Base-by-base conservation (phyloP, 2,329 filamentous ascomycete genomes). In the Lecanicillium sp. region DNA sequence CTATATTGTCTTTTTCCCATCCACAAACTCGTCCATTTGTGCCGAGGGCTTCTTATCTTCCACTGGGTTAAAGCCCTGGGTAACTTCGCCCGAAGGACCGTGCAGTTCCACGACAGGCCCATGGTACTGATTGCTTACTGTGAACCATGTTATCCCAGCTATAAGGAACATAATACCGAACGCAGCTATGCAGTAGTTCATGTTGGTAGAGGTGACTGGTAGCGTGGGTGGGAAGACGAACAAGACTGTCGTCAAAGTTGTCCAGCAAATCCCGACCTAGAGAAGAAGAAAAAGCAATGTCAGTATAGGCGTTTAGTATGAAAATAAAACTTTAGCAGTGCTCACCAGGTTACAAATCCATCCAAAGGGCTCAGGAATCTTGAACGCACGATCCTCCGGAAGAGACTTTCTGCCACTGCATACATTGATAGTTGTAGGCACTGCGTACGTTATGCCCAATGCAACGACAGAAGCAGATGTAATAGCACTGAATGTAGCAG, bases 381-480 rank as follows among this genome's bases (percentile, higher is more conserved):
- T 41, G 14, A 41, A 41, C 4, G 39, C 25, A 11, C 39, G 39
- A 15, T 37, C 34, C n/a, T 41, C 29, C 1, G 39, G 39, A 13
- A 41, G 34, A 27, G 34, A 33, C n/a, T 34, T 32, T 15, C 39
- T 33, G 29, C 33, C 34, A 9, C 39, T 29, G 20, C 33, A 30
- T 22, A 37, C 71, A 48, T 87, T 85, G 47, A 88, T 77, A 1
- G 73, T 66, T 30, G 85, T 74, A 0, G 84, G 85, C 25, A 89
- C 84, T 5, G 75, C 83, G 48, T 89, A 89, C 3, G 80, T 81
- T 4, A 88, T 62, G 5, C 81, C 77, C 0, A 89, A 68, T 2
- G 82, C 75, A 5, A 87, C 81, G 1, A 88, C 83, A 0, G 80
- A 82, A 0, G 81, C 75, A 0, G 80, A 75, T 1, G 83, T 70